Base-by-base conservation (phyloP, 306 rosid genomes). In the Luffa aegyptiaca region DNA sequence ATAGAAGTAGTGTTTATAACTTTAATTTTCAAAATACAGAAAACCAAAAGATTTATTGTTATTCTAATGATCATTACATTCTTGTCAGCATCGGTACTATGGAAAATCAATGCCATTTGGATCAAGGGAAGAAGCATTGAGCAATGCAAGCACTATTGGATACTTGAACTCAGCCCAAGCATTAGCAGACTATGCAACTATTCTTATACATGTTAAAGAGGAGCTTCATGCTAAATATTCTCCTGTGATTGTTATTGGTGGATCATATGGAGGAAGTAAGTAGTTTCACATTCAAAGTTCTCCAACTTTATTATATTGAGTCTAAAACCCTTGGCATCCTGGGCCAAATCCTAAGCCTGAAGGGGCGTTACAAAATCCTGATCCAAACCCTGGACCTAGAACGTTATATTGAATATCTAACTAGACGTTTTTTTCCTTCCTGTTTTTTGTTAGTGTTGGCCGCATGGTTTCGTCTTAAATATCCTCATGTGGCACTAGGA, bases 211-310 rank as follows among this genome's bases (percentile, higher is more conserved):
- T 52, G 36, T 93, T 9, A 91, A 91, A 86, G 70, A 85, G 53
- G 48, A 76, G 57, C 68, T 86, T 1, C 41, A 70, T 0, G 89
- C 96, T 5, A 33, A 75, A 57, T 16, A 86, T n/a, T 89, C 94
- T 3, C 97, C 94, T 0, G 83, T 89, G 14, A 84, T 91, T 79
- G 92, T 91, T 2, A 39, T 91, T 41, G 97, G 97, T 69, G 97
- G 86, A 56, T 93, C 97, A 26, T 93, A 91, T 17, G 94, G 97
- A 49, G 97, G 94, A 93, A 93, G 97, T 91, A 10, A 85, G 94
- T 86, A 3, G 11, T 57, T 31, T 1, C 14, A 35, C 3, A 8
- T 7, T 12, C 11, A 31, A 33, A 33, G 8, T 37, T 3, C 9
- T 39, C 3, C 3, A 75, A 8, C 58, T 66, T 57, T 18, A 56